Evolutionary conservation across 371 early-diverging fungal species (phyloP).

Genomic region (Rhizopus microsporus): DNA sequence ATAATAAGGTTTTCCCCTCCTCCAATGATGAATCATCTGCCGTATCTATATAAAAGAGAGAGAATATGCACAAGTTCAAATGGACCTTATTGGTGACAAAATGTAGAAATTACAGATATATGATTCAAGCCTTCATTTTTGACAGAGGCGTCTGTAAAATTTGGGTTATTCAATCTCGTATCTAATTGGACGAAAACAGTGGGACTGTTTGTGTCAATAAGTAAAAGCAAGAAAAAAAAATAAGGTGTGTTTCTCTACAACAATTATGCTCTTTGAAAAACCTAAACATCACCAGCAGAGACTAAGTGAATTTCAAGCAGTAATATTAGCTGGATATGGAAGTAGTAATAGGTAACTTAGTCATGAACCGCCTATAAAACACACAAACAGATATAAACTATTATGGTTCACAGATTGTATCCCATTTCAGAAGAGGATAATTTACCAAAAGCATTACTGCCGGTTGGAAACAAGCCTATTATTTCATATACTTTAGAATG

Average conservation of each 20-base stretch:
- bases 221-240: too few relatives aligned
- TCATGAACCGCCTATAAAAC: not conserved
- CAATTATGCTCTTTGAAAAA: slow-evolving; percentile 49
- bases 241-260: not conserved
- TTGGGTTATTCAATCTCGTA: too few relatives aligned
- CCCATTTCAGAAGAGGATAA: slow-evolving; percentile 82
- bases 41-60: too few relatives aligned
- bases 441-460: slow-evolving; percentile 89
- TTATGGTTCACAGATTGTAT: slow-evolving; percentile 56
- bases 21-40: too few relatives aligned
- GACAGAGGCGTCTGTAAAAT: too few relatives aligned
- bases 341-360: slow-evolving; percentile 58
- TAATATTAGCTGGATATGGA: slow-evolving; percentile 80
- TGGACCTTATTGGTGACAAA: too few relatives aligned
- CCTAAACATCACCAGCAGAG: slow-evolving; percentile 35
- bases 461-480: slow-evolving; percentile 92
- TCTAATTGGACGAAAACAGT: too few relatives aligned
- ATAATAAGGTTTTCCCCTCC: too few relatives aligned
- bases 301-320: slow-evolving; percentile 71
- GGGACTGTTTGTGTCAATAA: too few relatives aligned
- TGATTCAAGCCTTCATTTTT: too few relatives aligned
- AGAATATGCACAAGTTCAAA: too few relatives aligned
- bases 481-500: slow-evolving; percentile 89
- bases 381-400: not conserved
- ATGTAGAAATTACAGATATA: too few relatives aligned